phyloP scores from a whole-genome alignment of 2,329 filamentous ascomycete genomes.

The Incumbomyces delicatus region DNA sequence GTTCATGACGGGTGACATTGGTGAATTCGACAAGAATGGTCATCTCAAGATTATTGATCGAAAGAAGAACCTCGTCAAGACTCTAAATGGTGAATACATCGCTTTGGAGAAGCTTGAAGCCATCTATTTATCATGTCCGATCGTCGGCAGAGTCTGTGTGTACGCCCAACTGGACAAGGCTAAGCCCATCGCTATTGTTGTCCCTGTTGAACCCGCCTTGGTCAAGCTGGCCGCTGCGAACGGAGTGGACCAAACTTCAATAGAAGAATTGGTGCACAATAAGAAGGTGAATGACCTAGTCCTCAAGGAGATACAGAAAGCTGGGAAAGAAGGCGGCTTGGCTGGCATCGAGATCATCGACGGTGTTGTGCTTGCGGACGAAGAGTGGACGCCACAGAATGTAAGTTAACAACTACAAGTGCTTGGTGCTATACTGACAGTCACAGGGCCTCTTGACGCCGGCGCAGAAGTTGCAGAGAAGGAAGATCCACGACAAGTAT shows the following conservation, averaged over 20 bases:
- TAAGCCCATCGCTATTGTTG: conserved; percentile 75
- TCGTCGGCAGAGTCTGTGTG: conserved; percentile 78
- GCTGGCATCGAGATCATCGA: conserved; percentile 63
- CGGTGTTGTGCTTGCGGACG: conserved; percentile 68
- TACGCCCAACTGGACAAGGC: conserved; percentile 66
- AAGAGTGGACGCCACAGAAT: conserved; percentile 79
- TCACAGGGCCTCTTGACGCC: conserved; percentile 54
- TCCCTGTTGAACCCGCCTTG: conserved; percentile 46
- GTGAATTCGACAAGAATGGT: conserved; percentile 71
- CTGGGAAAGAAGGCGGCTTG: conserved; percentile 58
- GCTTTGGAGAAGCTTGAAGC: conserved; percentile 93
- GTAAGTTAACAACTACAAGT: conserved; percentile 35
- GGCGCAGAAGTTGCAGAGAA: conserved; percentile 64
- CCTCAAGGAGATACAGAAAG: conserved; percentile 59
- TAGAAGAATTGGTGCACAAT: conserved; percentile 61
- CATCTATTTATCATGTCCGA: conserved; percentile 69
- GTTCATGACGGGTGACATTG: conserved; percentile 96
- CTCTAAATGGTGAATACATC: conserved; percentile 90
- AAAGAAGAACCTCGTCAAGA: conserved; percentile 98
- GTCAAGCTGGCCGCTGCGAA: conserved; percentile 46
- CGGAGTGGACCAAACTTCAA: conserved; percentile 53
- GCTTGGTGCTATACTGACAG: conserved; percentile 13
- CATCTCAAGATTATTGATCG: conserved; percentile 84
- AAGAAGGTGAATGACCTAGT: conserved; percentile 54
- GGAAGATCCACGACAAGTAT: conserved; percentile 54